A percentile compares a stretch with the other conserved stretches of the same genome.
Conservation (phyloP, 176 grass and related monocot species). For the Musa schizocarpa region DNA sequence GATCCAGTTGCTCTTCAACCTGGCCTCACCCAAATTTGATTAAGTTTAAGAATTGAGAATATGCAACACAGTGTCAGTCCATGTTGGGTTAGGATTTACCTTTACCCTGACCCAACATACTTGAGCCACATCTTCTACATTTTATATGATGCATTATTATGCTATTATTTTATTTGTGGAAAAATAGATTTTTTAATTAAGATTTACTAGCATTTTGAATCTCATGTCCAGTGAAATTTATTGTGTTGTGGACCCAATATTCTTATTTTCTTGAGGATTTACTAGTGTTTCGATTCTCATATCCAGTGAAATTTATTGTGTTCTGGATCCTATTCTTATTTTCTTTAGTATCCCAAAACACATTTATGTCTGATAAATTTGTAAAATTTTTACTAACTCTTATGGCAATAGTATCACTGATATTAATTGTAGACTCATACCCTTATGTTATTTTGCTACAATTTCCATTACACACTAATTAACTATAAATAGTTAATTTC, state of each 20-base stretch:
- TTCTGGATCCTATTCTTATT: neutral
- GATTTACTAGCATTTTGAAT: neutral
- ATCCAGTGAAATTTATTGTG: neutral
- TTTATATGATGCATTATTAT: no score
- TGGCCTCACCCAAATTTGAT: no score
- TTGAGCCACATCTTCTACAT: no score
- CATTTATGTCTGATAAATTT: neutral
- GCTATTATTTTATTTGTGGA: no score
- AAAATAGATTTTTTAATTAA: no score
- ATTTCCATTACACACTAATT: neutral
- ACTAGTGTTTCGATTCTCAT: neutral
- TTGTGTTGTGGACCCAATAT: neutral
- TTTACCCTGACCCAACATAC: no score
- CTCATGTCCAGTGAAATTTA: neutral
- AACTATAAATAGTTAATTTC: neutral
- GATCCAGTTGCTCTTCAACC: no score
- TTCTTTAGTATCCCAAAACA: neutral
- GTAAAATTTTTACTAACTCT: neutral
- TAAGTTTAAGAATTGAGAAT: no score
- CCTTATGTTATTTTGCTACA: neutral
- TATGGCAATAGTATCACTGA: neutral
- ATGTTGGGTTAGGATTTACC: no score
- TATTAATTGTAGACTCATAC: neutral
- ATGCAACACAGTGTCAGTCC: no score
- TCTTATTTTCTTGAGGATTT: slow-evolving; percentile 1